These are phyloP conservation scores for Pneumocystis jirovecii DNA, from an alignment of 1,139 yeast genomes.

Conservation along the genomic window DNA sequence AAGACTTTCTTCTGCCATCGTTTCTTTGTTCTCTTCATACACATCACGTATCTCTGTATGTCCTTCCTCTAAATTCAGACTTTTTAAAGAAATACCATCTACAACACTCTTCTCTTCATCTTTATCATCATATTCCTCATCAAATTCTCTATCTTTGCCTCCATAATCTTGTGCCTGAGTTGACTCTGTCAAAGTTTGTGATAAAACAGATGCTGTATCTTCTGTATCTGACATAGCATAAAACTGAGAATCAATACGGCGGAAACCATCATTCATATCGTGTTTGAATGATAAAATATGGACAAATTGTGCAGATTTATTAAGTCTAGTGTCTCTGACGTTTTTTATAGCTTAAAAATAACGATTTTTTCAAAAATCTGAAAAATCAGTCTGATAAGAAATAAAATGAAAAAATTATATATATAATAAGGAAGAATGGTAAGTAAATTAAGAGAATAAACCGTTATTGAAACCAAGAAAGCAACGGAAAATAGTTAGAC, in stretches of 20 bases:
- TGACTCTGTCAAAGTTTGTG: background rate
- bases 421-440: background rate
- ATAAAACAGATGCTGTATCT: background rate
- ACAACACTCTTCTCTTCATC: background rate
- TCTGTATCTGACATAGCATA: background rate
- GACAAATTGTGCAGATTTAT: background rate
- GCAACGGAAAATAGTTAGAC: slow-evolving; percentile 77
- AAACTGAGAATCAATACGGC: background rate
- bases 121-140: background rate
- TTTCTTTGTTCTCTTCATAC: background rate
- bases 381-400: background rate
- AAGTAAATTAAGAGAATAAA: background rate
- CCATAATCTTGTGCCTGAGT: background rate
- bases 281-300: background rate
- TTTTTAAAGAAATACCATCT: background rate
- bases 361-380: background rate
- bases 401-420: too few species aligned
- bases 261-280: background rate
- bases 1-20: background rate
- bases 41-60: background rate
- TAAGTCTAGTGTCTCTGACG: background rate
- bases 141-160: background rate
- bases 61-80: background rate
- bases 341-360: background rate
- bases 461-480: background rate